Conservation (phyloP, 2,329 filamentous ascomycete species). For the Waltergamsia citrina region DNA sequence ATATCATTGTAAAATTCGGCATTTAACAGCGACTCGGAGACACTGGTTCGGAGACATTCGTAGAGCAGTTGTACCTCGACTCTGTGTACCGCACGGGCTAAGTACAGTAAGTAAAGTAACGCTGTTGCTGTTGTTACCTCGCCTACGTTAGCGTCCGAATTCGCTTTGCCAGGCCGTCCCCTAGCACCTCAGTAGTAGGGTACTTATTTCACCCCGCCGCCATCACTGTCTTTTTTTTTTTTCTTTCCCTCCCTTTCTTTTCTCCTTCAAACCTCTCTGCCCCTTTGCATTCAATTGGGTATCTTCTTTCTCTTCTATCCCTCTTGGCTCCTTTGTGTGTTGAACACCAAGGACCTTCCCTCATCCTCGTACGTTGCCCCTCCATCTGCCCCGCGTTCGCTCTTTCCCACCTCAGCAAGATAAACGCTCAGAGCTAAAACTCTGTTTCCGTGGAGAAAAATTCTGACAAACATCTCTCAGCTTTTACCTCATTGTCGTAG, state of each 20-base stretch:
- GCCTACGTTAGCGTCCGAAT: too few relatives aligned
- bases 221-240: constrained; percentile 1
- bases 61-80: too few relatives aligned
- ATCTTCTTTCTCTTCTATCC: constrained; percentile 1
- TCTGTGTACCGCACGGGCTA: too few relatives aligned
- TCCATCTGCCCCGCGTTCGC: background rate
- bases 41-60: too few relatives aligned
- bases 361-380: background rate
- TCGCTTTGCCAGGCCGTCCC: too few relatives aligned
- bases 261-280: constrained; percentile 4
- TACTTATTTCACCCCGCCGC: constrained; percentile 5
- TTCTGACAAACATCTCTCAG: background rate
- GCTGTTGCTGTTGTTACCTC: too few relatives aligned
- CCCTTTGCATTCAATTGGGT: constrained; percentile 2
- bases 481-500: too few relatives aligned
- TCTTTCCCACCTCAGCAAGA: background rate
- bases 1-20: too few relatives aligned
- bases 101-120: too few relatives aligned
- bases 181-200: too few relatives aligned
- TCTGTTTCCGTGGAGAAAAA: background rate
- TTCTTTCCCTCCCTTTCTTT: background rate
- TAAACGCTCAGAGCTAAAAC: background rate
- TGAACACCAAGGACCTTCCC: background rate
- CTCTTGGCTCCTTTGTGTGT: background rate
- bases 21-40: too few relatives aligned